Conservation (phyloP, 352 stramenopile species). For the Globisporangium irregulare region DNA sequence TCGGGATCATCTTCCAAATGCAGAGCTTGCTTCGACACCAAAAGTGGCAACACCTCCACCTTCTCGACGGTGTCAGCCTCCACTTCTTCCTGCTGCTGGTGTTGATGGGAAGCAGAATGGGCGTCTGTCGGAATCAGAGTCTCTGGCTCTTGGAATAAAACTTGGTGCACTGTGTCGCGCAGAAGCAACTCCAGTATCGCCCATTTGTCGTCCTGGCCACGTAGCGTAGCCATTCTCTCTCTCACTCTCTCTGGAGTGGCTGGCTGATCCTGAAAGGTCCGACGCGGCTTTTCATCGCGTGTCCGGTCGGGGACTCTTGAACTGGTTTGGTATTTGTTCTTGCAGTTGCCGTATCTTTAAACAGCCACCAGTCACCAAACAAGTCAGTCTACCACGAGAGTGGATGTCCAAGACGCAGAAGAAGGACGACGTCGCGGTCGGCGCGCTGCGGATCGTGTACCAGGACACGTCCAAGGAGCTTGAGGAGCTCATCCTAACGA, state of each 20-base stretch:
- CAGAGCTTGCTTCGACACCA: background rate
- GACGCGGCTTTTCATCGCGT: background rate
- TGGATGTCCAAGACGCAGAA: slow-evolving; percentile 74
- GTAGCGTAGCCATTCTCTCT: background rate
- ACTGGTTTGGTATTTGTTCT: background rate
- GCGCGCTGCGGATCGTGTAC: slow-evolving; percentile 66
- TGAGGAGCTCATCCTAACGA: slow-evolving; percentile 65
- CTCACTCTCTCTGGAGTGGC: background rate
- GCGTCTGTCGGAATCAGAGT: background rate
- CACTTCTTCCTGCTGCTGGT: background rate
- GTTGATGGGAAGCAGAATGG: background rate
- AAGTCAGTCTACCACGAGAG: background rate
- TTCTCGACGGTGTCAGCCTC: background rate
- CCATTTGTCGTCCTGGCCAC: slow-evolving; percentile 12
- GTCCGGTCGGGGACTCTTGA: background rate
- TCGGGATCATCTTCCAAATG: slow-evolving; percentile 12
- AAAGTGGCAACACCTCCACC: background rate
- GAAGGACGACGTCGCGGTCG: slow-evolving; percentile 77
- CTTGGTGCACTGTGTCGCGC: slow-evolving; percentile 33
- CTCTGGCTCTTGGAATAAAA: slow-evolving; percentile 31
- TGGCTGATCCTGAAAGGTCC: background rate
- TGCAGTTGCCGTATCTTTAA: background rate
- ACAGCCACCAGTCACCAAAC: background rate
- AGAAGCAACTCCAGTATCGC: slow-evolving; percentile 40
- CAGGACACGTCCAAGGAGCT: slow-evolving; percentile 65